Evolutionary conservation across 352 stramenopile genomes (phyloP).

Genomic region (Chrysophaeum taylorii): DNA sequence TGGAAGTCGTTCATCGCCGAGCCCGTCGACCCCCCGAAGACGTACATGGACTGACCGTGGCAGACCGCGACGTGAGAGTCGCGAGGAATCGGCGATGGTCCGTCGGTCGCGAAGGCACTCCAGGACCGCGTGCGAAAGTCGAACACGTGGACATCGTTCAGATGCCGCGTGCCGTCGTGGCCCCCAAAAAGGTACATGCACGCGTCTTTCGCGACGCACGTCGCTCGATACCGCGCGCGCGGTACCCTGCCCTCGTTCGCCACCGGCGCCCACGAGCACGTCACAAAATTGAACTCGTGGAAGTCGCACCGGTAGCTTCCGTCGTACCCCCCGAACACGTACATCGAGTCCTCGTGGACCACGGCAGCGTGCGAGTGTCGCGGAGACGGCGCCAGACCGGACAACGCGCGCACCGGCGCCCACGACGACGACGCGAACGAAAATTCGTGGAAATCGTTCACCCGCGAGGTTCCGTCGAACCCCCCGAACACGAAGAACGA

Average conservation of each 20-base stretch:
- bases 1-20: slow-evolving; percentile 95
- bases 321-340: slow-evolving; percentile 88
- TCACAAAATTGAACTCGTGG: slow-evolving; percentile 83
- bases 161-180: slow-evolving; percentile 89
- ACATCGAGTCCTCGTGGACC: slow-evolving; percentile 74
- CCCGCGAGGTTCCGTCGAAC: slow-evolving; percentile 76
- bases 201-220: slow-evolving; percentile 77
- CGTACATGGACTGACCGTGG: slow-evolving; percentile 79
- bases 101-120: slow-evolving; percentile 72
- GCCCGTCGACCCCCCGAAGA: slow-evolving; percentile 87
- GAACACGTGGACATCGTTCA: slow-evolving; percentile 92
- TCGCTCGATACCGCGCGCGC: slow-evolving; percentile 58
- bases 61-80: slow-evolving; percentile 90
- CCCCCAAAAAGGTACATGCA: slow-evolving; percentile 90
- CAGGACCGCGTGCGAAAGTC: slow-evolving; percentile 78
- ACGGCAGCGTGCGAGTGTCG: slow-evolving; percentile 87
- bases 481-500: slow-evolving; percentile 86
- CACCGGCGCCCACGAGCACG: slow-evolving; percentile 69
- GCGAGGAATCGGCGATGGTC: slow-evolving; percentile 74
- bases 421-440: slow-evolving; percentile 66
- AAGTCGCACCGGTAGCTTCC: slow-evolving; percentile 80
- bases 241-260: slow-evolving; percentile 50
- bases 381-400: slow-evolving; percentile 69
- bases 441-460: slow-evolving; percentile 89
- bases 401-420: slow-evolving; percentile 22